Evolutionary conservation across 2,329 filamentous ascomycete genomes (phyloP), one percentile per base, ranked within the genome.

Genomic region (Penicillium sumatraense): DNA sequence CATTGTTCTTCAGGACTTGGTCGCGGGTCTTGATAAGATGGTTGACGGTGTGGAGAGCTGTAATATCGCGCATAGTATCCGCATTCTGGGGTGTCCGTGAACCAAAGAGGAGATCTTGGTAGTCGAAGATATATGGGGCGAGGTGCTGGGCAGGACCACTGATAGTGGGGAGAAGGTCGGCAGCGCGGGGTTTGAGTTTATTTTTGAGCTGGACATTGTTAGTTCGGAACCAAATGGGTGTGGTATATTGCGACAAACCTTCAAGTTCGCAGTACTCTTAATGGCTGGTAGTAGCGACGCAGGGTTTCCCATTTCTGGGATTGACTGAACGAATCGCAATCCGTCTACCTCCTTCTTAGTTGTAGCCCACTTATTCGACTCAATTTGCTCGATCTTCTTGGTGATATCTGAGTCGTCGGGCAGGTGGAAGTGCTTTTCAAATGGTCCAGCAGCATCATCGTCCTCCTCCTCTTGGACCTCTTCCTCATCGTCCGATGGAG

Each of bases 21-120:
- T 98, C 93, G 61, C 95, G 87, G 1, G 93, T 97, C 73, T 96
- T 97, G 74, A 96, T 87, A 36, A 98, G 81, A 70, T 98, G 95
- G 71, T 98, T 98, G 11, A 98, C 79, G 2, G 89, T 88, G 73
- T 99, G 95, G 1, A 97, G 80, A 64, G 89, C 91, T 14, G 86
- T 81, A 49, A 96, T 77, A 36, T 87, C 85, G 48, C 91, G 86
- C 46, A 98, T 72, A 4, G 80, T 82, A 20, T 83, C 79, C 0
- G 90, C 84, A 68, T 93, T 95, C 14, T 81, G 77, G 1, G 87
- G 75, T 0, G 84, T 90, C 40, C 93, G 83, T 49, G 86, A 86
- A 53, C 88, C 90, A 67, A 89, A 90, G 1, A 97, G 75, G 1
- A 96, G 65, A 68, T 98, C 93, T 51, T 86, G 84, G 69, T 98